Base-by-base conservation (phyloP, 2,329 filamentous ascomycete genomes). In the Pyrenochaeta sp. region DNA sequence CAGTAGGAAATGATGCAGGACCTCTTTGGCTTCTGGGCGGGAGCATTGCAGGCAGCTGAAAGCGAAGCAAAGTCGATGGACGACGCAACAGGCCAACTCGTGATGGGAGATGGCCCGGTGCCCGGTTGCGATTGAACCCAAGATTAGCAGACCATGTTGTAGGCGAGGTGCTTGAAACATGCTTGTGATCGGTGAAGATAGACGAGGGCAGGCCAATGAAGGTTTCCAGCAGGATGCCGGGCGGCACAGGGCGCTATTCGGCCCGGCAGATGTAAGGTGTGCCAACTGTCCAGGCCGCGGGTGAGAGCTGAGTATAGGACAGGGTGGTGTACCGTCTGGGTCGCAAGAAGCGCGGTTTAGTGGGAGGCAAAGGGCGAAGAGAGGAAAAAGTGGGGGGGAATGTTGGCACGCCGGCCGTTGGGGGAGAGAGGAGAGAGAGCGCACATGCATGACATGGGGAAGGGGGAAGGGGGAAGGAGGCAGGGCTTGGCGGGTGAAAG, bases 11-110 rank as follows among this genome's bases (percentile, higher is more conserved):
- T 21, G 12, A 41, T 4, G 27, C 12, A 41, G n/a, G 10, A 12
- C 39, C 21, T 45, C 35, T 17, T 20, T 49, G 35, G 43, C 43
- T 51, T 50, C 47, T 57, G 54, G 46, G 51, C 46, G 48, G 42
- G 39, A 54, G 36, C 37, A 29, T 48, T 20, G 50, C 51, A 54
- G 51, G 37, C 20, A 36, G 29, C n/a, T 46, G 40, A 36, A 45
- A 45, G 42, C 43, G 39, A 54, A 54, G 37, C 35, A 41, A 47
- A 47, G 39, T 51, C 47, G 33, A 23, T 33, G 40, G 27, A 17
- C 37, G 48, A 35, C 21, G 29, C 18, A 30, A 49, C 39, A 47
- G 29, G 29, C 43, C 32, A 18, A 30, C 29, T 23, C 23, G 6
- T 49, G 23, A 46, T 20, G 20, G 17, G 4, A 23, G 20, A 27